Conservation (phyloP, 1,284 basidiomycete species). For the Naganishia sp. region DNA sequence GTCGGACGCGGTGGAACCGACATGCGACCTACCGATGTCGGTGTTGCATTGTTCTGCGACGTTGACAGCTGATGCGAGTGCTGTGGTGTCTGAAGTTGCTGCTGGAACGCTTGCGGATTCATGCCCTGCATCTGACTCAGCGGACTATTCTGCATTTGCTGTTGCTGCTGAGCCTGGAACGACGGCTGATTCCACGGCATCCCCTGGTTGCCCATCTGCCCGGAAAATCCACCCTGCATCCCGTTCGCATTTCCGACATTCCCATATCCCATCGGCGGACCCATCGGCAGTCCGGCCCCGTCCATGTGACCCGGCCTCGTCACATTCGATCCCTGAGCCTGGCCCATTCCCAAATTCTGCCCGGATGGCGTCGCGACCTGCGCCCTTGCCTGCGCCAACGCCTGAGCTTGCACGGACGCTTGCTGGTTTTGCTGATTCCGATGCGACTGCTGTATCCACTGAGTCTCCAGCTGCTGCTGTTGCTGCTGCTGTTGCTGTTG, state of each 20-base stretch:
- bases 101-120: background rate
- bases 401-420: slow-evolving; percentile 9
- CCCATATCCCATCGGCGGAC: no score
- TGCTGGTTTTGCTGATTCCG: slow-evolving; percentile 10
- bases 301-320: no score
- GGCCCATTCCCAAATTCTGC: background rate
- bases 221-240: background rate
- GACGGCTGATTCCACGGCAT: background rate
- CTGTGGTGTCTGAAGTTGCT: slow-evolving; percentile 16
- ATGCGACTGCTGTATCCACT: slow-evolving; percentile 20
- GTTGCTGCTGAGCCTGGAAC: slow-evolving; percentile 1
- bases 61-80: background rate
- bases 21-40: slow-evolving; percentile 6
- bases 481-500: background rate
- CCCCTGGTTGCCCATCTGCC: background rate
- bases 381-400: slow-evolving; percentile 9
- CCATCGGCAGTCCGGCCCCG: no score
- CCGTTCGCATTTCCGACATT: background rate
- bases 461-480: background rate
- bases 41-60: background rate
- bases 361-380: background rate
- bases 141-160: slow-evolving; percentile 7
- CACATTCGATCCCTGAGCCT: background rate
- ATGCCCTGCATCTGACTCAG: background rate
- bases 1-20: slow-evolving; percentile 18